Conservation (phyloP, 2,329 filamentous ascomycete genomes). For the Fusarium concolor region DNA sequence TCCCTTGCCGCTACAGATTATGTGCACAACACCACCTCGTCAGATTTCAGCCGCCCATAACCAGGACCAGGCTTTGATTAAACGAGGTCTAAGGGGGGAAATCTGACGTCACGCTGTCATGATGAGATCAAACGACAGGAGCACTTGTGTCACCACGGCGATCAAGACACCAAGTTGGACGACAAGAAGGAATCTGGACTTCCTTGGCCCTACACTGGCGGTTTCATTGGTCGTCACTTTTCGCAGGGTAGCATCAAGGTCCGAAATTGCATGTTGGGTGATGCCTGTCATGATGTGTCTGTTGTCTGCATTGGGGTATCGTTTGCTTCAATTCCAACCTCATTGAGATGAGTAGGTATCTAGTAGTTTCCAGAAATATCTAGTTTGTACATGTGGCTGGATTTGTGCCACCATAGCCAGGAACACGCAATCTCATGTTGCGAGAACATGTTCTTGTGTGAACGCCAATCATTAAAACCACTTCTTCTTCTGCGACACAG, state of each 20-base stretch:
- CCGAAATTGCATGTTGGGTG: conserved; percentile 10
- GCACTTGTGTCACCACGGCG: conserved; percentile 21
- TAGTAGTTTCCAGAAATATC: conserved; percentile 28
- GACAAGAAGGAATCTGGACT: neutral
- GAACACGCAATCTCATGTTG: conserved; percentile 23
- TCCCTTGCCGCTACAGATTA: conserved; percentile 1
- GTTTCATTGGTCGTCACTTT: conserved; percentile 18
- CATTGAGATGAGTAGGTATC: conserved; percentile 47
- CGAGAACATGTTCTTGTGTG: conserved; percentile 2
- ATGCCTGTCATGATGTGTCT: conserved; percentile 23
- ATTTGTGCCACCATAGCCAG: conserved; percentile 24
- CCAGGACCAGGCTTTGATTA: conserved; percentile 8
- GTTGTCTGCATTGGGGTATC: conserved; percentile 38
- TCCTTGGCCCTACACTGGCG: neutral
- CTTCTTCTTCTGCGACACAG: conserved; percentile 51
- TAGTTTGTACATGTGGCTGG: conserved; percentile 34
- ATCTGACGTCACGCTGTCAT: conserved; percentile 41
- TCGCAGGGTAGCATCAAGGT: conserved; percentile 8
- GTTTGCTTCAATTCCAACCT: conserved; percentile 34
- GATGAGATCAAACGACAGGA: conserved; percentile 34
- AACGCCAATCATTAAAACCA: conserved; percentile 38
- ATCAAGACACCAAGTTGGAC: conserved; percentile 23
- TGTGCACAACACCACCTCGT: conserved; percentile 11
- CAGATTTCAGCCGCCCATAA: neutral
- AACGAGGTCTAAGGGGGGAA: neutral